A percentile compares a stretch with the other conserved stretches of the same genome.
Conservation (phyloP, 2,329 filamentous ascomycete species). For the Exophiala dermatitidis region DNA sequence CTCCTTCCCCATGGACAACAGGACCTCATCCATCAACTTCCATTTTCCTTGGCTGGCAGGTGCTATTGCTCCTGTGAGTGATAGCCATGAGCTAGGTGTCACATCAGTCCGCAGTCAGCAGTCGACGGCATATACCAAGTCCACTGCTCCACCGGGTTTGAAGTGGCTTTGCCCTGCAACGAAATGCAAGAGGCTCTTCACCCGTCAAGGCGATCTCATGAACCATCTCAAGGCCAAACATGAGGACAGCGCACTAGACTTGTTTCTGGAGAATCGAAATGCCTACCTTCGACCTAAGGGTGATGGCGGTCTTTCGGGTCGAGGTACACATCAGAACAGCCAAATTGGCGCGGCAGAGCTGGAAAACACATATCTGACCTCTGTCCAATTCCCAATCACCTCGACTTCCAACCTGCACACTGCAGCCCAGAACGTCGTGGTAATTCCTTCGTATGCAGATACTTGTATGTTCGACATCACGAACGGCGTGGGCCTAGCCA, state of each 20-base stretch:
- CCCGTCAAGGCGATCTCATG: constrained; percentile 11
- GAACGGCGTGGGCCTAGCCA: no score
- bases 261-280: constrained; percentile 3
- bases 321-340: no score
- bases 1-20: not conserved
- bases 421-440: no score
- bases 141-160: constrained; percentile 13
- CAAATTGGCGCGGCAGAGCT: no score
- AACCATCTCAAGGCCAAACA: constrained; percentile 15
- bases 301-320: no score
- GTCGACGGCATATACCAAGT: not conserved
- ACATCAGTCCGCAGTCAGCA: not conserved
- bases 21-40: not conserved
- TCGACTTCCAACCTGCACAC: no score
- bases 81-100: not conserved
- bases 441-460: no score
- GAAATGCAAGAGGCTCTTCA: constrained; percentile 15
- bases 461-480: no score
- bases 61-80: not conserved
- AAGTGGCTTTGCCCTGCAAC: constrained; percentile 13
- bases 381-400: no score
- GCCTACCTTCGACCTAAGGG: not conserved
- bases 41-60: not conserved
- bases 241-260: not conserved
- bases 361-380: no score